A percentile compares a stretch with the other conserved stretches of the same genome.
phyloP scores from a whole-genome alignment of 768 basidiomycete genomes.

The Zangia roseola region DNA sequence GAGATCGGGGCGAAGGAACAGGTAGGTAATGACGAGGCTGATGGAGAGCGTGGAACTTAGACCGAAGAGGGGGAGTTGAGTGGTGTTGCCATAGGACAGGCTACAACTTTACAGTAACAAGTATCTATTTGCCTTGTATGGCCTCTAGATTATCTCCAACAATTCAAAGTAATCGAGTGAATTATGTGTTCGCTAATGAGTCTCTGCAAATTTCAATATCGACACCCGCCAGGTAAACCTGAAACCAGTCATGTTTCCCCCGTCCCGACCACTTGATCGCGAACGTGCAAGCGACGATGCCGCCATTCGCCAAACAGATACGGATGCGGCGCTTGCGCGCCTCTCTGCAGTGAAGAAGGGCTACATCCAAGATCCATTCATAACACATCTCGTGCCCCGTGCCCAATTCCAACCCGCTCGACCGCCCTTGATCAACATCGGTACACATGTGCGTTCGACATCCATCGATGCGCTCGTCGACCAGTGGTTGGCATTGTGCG shows the following conservation, averaged over 20 bases:
- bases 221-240: background rate
- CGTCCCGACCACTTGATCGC: slow-evolving; percentile 9
- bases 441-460: slow-evolving; percentile 82
- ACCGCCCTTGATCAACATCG: slow-evolving; percentile 92
- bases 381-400: slow-evolving; percentile 64
- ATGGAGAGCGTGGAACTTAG: background rate
- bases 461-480: slow-evolving; percentile 78
- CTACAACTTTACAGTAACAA: too few relatives aligned
- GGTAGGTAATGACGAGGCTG: background rate
- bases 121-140: too few relatives aligned
- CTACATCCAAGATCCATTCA: slow-evolving; percentile 81
- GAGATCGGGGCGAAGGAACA: background rate
- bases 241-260: slow-evolving; percentile 8
- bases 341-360: slow-evolving; percentile 78
- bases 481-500: slow-evolving; percentile 54
- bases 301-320: slow-evolving; percentile 74
- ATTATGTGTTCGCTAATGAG: too few relatives aligned
- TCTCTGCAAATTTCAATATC: too few relatives aligned
- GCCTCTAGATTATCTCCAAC: too few relatives aligned
- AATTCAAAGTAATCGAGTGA: too few relatives aligned
- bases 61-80: background rate
- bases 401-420: slow-evolving; percentile 57
- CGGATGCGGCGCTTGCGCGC: slow-evolving; percentile 80
- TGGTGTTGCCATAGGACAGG: too few relatives aligned
- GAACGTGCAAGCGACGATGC: slow-evolving; percentile 39